A percentile compares a stretch with the other conserved stretches of the same genome.
phyloP scores from a whole-genome alignment of 2,329 filamentous ascomycete species.

The Aspergillus amoenus region DNA sequence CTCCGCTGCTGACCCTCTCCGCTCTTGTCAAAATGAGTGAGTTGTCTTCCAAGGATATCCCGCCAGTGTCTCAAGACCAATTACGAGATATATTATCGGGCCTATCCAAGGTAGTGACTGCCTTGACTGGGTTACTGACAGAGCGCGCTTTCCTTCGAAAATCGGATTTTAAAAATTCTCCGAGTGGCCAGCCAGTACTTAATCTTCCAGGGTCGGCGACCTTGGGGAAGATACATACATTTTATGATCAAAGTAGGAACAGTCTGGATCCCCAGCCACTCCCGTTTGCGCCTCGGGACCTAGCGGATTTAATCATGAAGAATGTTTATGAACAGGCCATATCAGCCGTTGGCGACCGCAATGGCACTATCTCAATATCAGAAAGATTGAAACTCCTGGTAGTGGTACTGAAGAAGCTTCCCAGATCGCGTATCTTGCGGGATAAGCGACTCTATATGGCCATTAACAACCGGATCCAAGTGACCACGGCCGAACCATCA shows the following conservation, averaged over 20 bases:
- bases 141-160: constrained; percentile 52
- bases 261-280: constrained; percentile 62
- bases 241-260: constrained; percentile 70
- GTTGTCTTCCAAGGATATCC: constrained; percentile 20
- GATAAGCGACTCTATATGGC: constrained; percentile 36
- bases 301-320: constrained; percentile 64
- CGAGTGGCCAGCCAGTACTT: constrained; percentile 11
- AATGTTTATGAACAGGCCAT: constrained; percentile 51
- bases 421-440: constrained; percentile 35
- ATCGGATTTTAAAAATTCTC: constrained; percentile 23
- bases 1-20: constrained; percentile 72
- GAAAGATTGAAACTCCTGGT: constrained; percentile 61
- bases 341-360: constrained; percentile 28
- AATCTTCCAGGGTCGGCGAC: constrained; percentile 43
- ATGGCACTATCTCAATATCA: constrained; percentile 48
- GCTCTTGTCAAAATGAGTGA: constrained; percentile 52
- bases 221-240: constrained; percentile 60
- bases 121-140: constrained; percentile 46
- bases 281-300: constrained; percentile 57
- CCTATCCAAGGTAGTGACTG: constrained; percentile 31
- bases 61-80: constrained; percentile 15
- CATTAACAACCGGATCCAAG: constrained; percentile 28
- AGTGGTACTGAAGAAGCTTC: constrained; percentile 43
- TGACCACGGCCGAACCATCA: constrained; percentile 22
- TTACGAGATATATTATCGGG: constrained; percentile 23